A percentile compares a stretch with the other conserved stretches of the same genome.
Evolutionary conservation across 768 basidiomycete species (phyloP).

Genomic region (Trametes maxima): DNA sequence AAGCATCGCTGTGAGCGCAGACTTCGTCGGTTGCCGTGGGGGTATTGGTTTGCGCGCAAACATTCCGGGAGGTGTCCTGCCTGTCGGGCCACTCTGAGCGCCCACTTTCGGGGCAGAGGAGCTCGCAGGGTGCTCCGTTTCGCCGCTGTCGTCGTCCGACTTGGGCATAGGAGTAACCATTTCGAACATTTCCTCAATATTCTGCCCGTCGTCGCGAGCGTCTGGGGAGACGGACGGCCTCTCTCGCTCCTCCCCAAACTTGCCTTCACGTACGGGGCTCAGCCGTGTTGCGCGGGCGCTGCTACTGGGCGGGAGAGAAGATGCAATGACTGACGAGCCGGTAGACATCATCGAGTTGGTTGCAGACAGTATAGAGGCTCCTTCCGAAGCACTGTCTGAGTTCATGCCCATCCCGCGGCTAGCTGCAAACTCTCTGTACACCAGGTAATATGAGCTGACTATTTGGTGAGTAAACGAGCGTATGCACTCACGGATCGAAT

Average conservation of each 20-base stretch:
- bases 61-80: slow-evolving; percentile 25
- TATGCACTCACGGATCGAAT: slow-evolving; percentile 70
- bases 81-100: neutral
- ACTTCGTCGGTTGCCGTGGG: slow-evolving; percentile 49
- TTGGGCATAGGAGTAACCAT: slow-evolving; percentile 47
- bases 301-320: slow-evolving; percentile 52
- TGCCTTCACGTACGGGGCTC: slow-evolving; percentile 49
- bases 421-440: slow-evolving; percentile 65
- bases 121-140: slow-evolving; percentile 21
- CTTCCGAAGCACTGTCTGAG: slow-evolving; percentile 68
- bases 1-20: slow-evolving; percentile 74
- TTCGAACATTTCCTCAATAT: slow-evolving; percentile 51
- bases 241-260: slow-evolving; percentile 31
- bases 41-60: slow-evolving; percentile 58
- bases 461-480: neutral
- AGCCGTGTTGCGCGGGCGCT: slow-evolving; percentile 29
- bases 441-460: neutral
- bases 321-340: slow-evolving; percentile 54
- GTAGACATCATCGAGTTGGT: slow-evolving; percentile 50
- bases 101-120: slow-evolving; percentile 22
- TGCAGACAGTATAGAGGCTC: slow-evolving; percentile 58
- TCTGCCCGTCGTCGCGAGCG: slow-evolving; percentile 29
- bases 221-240: slow-evolving; percentile 29
- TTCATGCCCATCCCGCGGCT: slow-evolving; percentile 43
- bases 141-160: slow-evolving; percentile 3